Percentiles rank a stretch among this genome's conserved stretches.
These are phyloP conservation scores for Apophysomyces variabilis DNA, from an alignment of 371 early-diverging fungal genomes.

Conservation along the genomic window DNA sequence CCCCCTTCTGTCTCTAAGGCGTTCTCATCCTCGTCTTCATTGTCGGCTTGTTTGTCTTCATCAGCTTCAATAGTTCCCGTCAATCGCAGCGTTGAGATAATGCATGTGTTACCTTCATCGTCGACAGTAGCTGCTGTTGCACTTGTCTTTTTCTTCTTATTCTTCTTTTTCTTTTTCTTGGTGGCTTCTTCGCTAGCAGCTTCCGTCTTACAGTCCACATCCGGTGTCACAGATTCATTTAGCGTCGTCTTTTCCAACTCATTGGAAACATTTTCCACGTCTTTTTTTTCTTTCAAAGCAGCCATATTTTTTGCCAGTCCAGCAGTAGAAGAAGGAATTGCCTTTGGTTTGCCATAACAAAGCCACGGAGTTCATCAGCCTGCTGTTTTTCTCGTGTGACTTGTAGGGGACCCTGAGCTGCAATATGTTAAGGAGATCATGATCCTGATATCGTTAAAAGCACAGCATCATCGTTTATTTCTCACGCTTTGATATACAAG, in stretches of 20 bases:
- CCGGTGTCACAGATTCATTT: not conserved
- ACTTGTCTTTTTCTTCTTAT: slow-evolving; percentile 6
- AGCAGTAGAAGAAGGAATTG: not conserved
- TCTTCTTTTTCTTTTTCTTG: slow-evolving; percentile 8
- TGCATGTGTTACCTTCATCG: not conserved
- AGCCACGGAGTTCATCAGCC: too few relatives aligned
- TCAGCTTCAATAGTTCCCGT: not conserved
- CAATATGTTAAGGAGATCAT: too few relatives aligned
- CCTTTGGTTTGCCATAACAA: too few relatives aligned
- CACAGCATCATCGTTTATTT: too few relatives aligned
- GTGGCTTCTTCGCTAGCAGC: not conserved
- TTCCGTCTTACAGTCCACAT: not conserved
- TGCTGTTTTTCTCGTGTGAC: too few relatives aligned
- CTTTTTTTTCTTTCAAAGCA: not conserved
- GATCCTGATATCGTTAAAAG: too few relatives aligned
- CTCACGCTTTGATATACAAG: too few relatives aligned
- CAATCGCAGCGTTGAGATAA: not conserved
- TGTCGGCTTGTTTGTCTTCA: slow-evolving; percentile 2
- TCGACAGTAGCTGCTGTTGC: not conserved
- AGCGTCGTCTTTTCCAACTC: slow-evolving; percentile 1
- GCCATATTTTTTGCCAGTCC: not conserved
- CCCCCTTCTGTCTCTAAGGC: not conserved
- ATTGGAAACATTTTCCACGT: not conserved
- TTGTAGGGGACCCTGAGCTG: too few relatives aligned
- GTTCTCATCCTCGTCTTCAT: slow-evolving; percentile 14